Conservation (phyloP, 2,329 filamentous ascomycete genomes). For the Scytalidium sp. region DNA sequence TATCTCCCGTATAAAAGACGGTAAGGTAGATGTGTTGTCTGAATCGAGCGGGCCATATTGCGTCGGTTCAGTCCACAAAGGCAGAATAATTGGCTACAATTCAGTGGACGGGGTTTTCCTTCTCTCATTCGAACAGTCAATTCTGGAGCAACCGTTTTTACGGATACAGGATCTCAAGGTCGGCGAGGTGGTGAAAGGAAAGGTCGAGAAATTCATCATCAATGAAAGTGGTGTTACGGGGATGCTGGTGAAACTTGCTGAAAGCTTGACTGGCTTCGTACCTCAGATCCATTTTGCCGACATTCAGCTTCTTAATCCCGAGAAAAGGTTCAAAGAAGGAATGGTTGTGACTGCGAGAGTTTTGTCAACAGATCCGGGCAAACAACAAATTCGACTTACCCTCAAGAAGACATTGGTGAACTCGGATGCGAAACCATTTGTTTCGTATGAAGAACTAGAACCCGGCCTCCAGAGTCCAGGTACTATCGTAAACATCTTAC, state of each 20-base stretch:
- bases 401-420: conserved; percentile 94
- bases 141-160: conserved; percentile 85
- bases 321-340: conserved; percentile 92
- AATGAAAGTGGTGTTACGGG: conserved; percentile 76
- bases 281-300: conserved; percentile 87
- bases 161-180: conserved; percentile 87
- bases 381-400: conserved; percentile 79
- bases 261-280: conserved; percentile 86
- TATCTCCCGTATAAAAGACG: conserved; percentile 88
- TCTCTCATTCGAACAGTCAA: conserved; percentile 75
- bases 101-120: conserved; percentile 82
- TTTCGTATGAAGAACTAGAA: conserved; percentile 69
- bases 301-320: conserved; percentile 81
- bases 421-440: conserved; percentile 77
- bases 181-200: conserved; percentile 77
- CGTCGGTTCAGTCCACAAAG: conserved; percentile 73
- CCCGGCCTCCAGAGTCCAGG: conserved; percentile 79
- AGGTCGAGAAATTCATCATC: conserved; percentile 80
- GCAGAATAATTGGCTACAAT: conserved; percentile 83
- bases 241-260: conserved; percentile 77
- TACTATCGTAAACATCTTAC: conserved; percentile 78
- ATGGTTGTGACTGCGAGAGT: conserved; percentile 82
- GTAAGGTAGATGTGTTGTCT: conserved; percentile 80
- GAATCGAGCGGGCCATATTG: conserved; percentile 76
- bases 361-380: conserved; percentile 72